Percentiles rank a stretch among this genome's conserved stretches.
Evolutionary conservation across 108 stramenopile species (phyloP).

Genomic region (Nitzschia sp.): DNA sequence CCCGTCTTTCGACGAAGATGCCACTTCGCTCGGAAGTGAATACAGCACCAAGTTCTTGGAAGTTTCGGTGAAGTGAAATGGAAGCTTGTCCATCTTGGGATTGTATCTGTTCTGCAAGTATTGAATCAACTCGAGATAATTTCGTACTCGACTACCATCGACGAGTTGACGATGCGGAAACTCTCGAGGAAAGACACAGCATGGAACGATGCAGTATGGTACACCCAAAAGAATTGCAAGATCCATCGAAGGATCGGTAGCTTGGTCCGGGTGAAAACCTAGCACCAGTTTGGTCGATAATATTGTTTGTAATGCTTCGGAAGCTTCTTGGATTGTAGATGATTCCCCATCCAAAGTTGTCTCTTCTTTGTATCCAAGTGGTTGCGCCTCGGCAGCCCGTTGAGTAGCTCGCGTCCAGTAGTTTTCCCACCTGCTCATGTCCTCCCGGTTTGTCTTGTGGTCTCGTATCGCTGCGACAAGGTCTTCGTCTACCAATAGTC

Average conservation of each 20-base stretch:
- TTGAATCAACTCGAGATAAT: slow-evolving; percentile 50
- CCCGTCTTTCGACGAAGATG: no score
- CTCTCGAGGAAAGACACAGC: slow-evolving; percentile 77
- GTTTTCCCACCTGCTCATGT: slow-evolving; percentile 30
- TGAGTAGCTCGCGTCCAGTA: slow-evolving; percentile 29
- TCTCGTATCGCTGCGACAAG: slow-evolving; percentile 41
- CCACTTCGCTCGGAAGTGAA: slow-evolving; percentile 45
- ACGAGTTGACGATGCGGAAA: slow-evolving; percentile 54
- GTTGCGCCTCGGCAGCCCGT: slow-evolving; percentile 18
- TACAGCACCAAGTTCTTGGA: slow-evolving; percentile 68
- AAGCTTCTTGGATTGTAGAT: not conserved
- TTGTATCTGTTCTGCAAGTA: slow-evolving; percentile 46
- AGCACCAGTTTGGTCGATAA: slow-evolving; percentile 47
- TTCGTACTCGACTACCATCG: slow-evolving; percentile 30
- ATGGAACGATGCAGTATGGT: slow-evolving; percentile 72
- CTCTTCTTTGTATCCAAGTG: slow-evolving; percentile 36
- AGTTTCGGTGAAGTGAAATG: slow-evolving; percentile 60
- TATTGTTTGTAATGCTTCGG: slow-evolving; percentile 5
- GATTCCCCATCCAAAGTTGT: not conserved
- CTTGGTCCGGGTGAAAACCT: slow-evolving; percentile 92
- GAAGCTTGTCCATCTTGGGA: slow-evolving; percentile 26
- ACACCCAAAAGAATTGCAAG: slow-evolving; percentile 53
- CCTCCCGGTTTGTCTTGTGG: slow-evolving; percentile 1
- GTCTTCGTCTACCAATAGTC: slow-evolving; percentile 49
- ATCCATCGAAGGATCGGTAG: slow-evolving; percentile 78